phyloP scores from a whole-genome alignment of 768 basidiomycete genomes.

The Boletus rubroflammeus region DNA sequence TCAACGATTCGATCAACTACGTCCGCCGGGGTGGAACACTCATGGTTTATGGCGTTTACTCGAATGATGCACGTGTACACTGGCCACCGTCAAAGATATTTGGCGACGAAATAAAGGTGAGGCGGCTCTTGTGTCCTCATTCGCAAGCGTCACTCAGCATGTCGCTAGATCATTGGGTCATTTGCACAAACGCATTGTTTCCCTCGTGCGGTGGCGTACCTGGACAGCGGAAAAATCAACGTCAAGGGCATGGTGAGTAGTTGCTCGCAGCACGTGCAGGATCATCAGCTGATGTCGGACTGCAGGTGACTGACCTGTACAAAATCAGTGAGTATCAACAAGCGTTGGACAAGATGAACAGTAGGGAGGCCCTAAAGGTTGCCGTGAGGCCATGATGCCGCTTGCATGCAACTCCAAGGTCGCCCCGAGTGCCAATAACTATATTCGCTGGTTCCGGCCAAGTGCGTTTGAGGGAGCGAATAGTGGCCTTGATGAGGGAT shows the following conservation, averaged over 20 bases:
- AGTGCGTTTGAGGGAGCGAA: background rate
- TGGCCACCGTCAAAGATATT: slow-evolving; percentile 83
- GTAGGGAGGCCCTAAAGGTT: slow-evolving; percentile 52
- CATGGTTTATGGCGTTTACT: slow-evolving; percentile 85
- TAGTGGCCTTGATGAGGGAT: background rate
- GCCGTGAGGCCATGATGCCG: slow-evolving; percentile 46
- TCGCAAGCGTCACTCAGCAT: background rate
- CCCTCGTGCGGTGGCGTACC: slow-evolving; percentile 80
- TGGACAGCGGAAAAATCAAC: slow-evolving; percentile 77
- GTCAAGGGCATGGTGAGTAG: slow-evolving; percentile 64
- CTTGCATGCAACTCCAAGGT: background rate
- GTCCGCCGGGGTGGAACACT: slow-evolving; percentile 76
- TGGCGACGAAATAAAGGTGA: slow-evolving; percentile 58
- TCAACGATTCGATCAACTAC: slow-evolving; percentile 80
- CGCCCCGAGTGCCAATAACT: background rate
- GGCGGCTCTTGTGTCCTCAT: background rate
- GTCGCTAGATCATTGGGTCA: slow-evolving; percentile 70
- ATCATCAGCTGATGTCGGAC: background rate
- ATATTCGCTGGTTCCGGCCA: background rate
- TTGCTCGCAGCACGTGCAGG: background rate
- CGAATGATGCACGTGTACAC: slow-evolving; percentile 71
- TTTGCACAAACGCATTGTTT: slow-evolving; percentile 86
- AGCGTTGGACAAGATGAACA: slow-evolving; percentile 69
- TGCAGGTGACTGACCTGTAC: slow-evolving; percentile 48
- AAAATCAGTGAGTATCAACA: slow-evolving; percentile 61